Conservation (phyloP, 2,329 filamentous ascomycete genomes). For the Scleromitrula shiraiana region DNA sequence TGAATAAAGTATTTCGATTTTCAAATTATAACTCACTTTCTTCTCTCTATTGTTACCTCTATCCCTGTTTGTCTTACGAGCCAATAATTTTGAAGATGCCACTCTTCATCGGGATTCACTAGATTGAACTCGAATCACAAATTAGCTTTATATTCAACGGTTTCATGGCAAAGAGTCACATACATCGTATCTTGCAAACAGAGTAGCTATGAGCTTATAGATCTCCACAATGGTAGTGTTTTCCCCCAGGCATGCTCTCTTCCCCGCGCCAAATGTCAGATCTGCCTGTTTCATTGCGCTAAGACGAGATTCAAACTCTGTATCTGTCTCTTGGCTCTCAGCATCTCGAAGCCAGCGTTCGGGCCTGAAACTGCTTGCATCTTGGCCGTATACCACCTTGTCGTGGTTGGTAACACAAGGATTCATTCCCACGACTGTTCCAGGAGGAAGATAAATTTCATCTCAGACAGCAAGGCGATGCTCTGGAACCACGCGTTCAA, state of each 20-base stretch:
- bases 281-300: constrained; percentile 33
- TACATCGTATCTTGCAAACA: constrained; percentile 37
- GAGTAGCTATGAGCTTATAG: constrained; percentile 41
- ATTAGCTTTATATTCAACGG: no score
- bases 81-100: no score
- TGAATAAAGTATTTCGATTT: no score
- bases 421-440: constrained; percentile 30
- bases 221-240: constrained; percentile 35
- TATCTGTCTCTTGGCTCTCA: constrained; percentile 28
- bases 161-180: constrained; percentile 17
- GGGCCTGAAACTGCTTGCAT: constrained; percentile 33
- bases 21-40: no score
- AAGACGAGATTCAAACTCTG: constrained; percentile 30
- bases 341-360: constrained; percentile 40
- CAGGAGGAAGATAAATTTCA: constrained; percentile 25
- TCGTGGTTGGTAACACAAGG: constrained; percentile 31
- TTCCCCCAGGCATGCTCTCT: constrained; percentile 36
- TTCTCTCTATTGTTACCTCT: no score
- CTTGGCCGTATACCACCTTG: constrained; percentile 29
- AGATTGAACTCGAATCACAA: no score
- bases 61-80: no score
- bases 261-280: constrained; percentile 37
- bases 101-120: no score
- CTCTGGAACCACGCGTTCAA: constrained; percentile 36
- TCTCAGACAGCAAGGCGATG: constrained; percentile 17